phyloP scores from a whole-genome alignment of 345 rosid genomes.

The Linum trigynum region DNA sequence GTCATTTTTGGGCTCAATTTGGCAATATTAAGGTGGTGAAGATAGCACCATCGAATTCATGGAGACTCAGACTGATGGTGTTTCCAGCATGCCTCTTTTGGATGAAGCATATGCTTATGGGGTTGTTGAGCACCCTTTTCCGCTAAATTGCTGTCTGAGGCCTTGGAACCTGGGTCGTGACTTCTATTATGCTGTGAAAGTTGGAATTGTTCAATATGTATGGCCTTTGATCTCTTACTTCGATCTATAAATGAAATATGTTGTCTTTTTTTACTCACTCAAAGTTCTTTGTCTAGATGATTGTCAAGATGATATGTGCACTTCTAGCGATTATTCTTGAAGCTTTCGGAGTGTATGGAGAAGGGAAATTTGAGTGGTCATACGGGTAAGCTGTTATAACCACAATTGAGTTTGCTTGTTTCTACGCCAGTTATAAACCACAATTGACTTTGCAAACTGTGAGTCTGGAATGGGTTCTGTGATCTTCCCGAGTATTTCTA shows the following conservation, averaged over 20 bases:
- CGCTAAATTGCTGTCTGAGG: conserved; percentile 57
- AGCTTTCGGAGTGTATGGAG: conserved; percentile 92
- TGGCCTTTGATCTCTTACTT: conserved; percentile 15
- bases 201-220: conserved; percentile 99
- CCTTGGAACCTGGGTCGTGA: conserved; percentile 88
- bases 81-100: conserved; percentile 65
- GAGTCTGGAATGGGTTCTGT: too few relatives aligned
- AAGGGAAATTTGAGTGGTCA: conserved; percentile 93
- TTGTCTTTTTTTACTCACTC: conserved; percentile 8
- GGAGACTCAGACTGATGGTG: conserved; percentile 68
- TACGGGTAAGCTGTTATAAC: conserved; percentile 51
- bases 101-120: conserved; percentile 79
- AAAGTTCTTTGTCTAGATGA: conserved; percentile 52
- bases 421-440: neutral
- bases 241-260: conserved; percentile 8
- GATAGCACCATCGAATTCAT: conserved; percentile 81
- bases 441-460: neutral
- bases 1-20: neutral
- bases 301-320: conserved; percentile 88
- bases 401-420: neutral
- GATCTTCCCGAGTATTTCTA: neutral
- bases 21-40: conserved; percentile 64
- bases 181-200: conserved; percentile 88
- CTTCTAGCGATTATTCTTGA: conserved; percentile 84
- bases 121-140: conserved; percentile 94